Evolutionary conservation across 352 stramenopile genomes (phyloP).

Genomic region (Globisporangium camurandrum): DNA sequence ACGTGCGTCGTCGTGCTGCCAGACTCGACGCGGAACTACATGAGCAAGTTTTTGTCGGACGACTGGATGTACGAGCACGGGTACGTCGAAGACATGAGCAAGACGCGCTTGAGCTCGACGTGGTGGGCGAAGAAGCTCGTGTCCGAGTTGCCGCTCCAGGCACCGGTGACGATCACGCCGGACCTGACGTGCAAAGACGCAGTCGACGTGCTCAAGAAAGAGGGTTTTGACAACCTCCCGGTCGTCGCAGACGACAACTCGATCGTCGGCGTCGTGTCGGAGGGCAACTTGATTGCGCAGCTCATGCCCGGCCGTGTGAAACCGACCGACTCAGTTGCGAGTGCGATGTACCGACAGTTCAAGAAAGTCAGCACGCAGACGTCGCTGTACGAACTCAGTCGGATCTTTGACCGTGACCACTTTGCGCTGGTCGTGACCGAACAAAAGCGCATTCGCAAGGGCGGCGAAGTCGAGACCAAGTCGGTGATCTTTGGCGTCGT

Average conservation of each 20-base stretch:
- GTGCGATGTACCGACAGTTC: slow-evolving; percentile 93
- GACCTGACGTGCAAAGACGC: slow-evolving; percentile 87
- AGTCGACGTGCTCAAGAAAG: slow-evolving; percentile 89
- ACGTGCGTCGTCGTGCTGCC: slow-evolving; percentile 92
- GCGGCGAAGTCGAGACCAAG: slow-evolving; percentile 49
- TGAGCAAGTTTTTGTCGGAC: slow-evolving; percentile 95
- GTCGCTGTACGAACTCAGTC: slow-evolving; percentile 84
- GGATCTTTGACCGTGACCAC: slow-evolving; percentile 94
- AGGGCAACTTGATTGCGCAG: slow-evolving; percentile 91
- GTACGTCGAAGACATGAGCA: slow-evolving; percentile 57
- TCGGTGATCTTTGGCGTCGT: slow-evolving; percentile 85
- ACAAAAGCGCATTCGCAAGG: slow-evolving; percentile 19
- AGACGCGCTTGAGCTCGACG: slow-evolving; percentile 71
- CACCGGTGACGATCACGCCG: slow-evolving; percentile 82
- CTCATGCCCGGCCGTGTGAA: slow-evolving; percentile 83
- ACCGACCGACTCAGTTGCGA: slow-evolving; percentile 71
- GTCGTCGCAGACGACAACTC: slow-evolving; percentile 63
- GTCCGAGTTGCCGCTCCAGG: slow-evolving; percentile 59
- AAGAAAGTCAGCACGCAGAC: slow-evolving; percentile 85
- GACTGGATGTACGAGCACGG: slow-evolving; percentile 89
- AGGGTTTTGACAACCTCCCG: slow-evolving; percentile 81
- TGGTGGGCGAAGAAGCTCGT: slow-evolving; percentile 92
- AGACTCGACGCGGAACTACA: slow-evolving; percentile 96
- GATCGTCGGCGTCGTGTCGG: slow-evolving; percentile 91
- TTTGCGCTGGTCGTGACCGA: slow-evolving; percentile 87